Evolutionary conservation across 169 alveolate species (phyloP), one percentile per base, ranked within the genome.

Genomic region (Pseudocohnilembus persalinus): DNA sequence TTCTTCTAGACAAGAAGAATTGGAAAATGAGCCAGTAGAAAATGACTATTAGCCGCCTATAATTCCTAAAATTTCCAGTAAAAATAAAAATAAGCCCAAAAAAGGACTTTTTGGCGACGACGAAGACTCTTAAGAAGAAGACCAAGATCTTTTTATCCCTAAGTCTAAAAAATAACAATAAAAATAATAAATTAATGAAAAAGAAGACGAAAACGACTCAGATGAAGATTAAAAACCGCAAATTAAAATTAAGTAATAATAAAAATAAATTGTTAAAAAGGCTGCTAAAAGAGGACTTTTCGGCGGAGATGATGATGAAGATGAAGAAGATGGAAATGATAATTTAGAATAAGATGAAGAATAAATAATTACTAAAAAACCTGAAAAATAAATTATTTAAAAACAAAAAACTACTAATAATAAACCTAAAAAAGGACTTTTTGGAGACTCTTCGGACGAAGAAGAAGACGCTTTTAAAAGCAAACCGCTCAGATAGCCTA

Each of bases 241-340:
- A 49, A 20, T 49, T 49, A 11, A 49, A 49, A 49, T 11, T 4
- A 49, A 49, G 26, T 11, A 49, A 49, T 20, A 4, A 20, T 20
- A 49, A 49, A 11, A 49, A 49, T 49, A 49, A 49, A 49, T n/a
- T n/a, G n/a, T n/a, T n/a, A n/a, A n/a, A n/a, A n/a, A n/a, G n/a
- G n/a, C n/a, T n/a, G n/a, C n/a, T n/a, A n/a, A 33, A 16, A 77
- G 73, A n/a, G 63, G 34, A 16, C 1, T 77, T 28, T 33, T 77
- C 32, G 29, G 26, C 24, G 82, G 34, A 0, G 82, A 77, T n/a
- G 26, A 28, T 77, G 74, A 77, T 77, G 82, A 77, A 29, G 82
- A 77, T 31, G 32, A 30, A 31, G 31, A 24, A 25, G 77, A 73
- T n/a, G n/a, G n/a, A n/a, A 73, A 73, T 24, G 29, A 77, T 20